Conservation (phyloP, 2,329 filamentous ascomycete species). For the Diaporthe batatas region DNA sequence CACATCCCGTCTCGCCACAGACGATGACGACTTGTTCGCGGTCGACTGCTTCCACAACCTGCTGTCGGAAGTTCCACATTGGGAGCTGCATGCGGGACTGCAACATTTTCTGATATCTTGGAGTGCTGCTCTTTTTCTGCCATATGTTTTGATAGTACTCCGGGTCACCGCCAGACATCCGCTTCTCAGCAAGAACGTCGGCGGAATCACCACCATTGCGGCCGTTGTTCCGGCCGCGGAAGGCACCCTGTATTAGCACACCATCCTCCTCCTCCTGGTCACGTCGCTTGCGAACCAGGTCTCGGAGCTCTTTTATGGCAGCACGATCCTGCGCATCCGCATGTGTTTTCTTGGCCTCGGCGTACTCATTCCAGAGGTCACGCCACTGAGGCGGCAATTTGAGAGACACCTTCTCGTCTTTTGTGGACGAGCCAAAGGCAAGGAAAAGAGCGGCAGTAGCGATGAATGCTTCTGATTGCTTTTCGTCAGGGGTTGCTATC, state of each 20-base stretch:
- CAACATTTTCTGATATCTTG: conserved; percentile 84
- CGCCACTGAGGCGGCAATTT: conserved; percentile 85
- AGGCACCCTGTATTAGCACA: conserved; percentile 82
- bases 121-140: conserved; percentile 68
- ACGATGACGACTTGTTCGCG: conserved; percentile 89
- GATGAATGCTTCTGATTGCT: conserved; percentile 89
- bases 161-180: conserved; percentile 54
- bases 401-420: conserved; percentile 88
- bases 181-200: conserved; percentile 63
- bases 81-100: conserved; percentile 83
- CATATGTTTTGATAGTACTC: conserved; percentile 71
- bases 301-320: conserved; percentile 75
- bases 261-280: conserved; percentile 80
- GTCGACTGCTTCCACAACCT: conserved; percentile 83
- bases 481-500: conserved; percentile 78
- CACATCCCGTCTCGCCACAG: conserved; percentile 96
- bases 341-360: conserved; percentile 76
- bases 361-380: conserved; percentile 86
- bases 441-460: conserved; percentile 86
- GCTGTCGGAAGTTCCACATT: conserved; percentile 86
- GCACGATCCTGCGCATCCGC: conserved; percentile 78
- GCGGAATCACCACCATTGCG: conserved; percentile 61
- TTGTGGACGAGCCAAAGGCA: conserved; percentile 80
- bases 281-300: conserved; percentile 76
- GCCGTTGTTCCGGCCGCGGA: conserved; percentile 70